Evolutionary conservation across 2,329 filamentous ascomycete species (phyloP).

Genomic region (Aspergillus aculeatinus): DNA sequence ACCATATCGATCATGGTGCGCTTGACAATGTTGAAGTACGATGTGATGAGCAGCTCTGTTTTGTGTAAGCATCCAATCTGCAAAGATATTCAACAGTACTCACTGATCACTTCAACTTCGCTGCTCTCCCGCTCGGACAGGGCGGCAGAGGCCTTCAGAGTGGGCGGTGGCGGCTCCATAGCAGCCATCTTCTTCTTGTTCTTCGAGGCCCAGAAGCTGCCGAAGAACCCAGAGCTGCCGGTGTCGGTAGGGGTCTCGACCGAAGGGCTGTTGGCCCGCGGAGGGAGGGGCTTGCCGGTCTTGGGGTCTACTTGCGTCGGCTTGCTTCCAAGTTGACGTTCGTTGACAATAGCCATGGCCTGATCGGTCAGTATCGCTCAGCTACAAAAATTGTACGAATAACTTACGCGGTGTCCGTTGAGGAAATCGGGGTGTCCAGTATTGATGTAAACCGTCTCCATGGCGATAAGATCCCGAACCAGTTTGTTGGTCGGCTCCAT

Average conservation of each 20-base stretch:
- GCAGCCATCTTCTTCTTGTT: conserved; percentile 99
- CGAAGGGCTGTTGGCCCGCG: conserved; percentile 73
- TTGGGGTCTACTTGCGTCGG: conserved; percentile 97
- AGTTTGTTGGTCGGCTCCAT: conserved; percentile 99
- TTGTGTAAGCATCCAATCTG: conserved; percentile 16
- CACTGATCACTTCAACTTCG: conserved; percentile 98
- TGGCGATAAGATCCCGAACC: conserved; percentile 84
- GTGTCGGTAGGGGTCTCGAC: conserved; percentile 56
- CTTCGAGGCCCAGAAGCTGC: conserved; percentile 97
- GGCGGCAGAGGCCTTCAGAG: conserved; percentile 88
- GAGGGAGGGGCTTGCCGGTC: conserved; percentile 91
- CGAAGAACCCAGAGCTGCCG: conserved; percentile 79
- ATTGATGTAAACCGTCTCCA: conserved; percentile 98
- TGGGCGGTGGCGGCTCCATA: conserved; percentile 93
- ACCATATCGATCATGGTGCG: conserved; percentile 99
- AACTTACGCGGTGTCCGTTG: conserved; percentile 79
- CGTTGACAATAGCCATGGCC: conserved; percentile 98
- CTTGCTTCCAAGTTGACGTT: conserved; percentile 76
- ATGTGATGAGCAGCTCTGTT: conserved; percentile 86
- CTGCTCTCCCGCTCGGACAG: conserved; percentile 91
- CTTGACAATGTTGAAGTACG: conserved; percentile 97
- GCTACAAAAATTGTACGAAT: not conserved
- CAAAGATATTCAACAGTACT: conserved; percentile 37
- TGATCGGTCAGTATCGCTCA: conserved; percentile 33
- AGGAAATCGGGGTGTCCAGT: conserved; percentile 97